Evolutionary conservation across 1,139 yeast species (phyloP).

Genomic region (Geotrichum cucujoidarum): DNA sequence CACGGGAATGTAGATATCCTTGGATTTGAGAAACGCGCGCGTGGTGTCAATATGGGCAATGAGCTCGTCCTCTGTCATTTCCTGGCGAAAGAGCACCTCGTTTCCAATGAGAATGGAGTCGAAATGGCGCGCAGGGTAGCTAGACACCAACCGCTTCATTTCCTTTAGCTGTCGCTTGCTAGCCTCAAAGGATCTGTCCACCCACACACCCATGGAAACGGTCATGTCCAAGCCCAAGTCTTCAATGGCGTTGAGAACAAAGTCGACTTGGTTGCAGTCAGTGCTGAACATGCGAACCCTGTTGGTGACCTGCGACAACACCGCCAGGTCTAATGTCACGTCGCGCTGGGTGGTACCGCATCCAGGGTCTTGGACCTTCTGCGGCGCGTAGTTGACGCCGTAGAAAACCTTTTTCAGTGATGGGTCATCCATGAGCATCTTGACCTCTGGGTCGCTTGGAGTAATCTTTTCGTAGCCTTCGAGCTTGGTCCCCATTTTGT

Average conservation of each 20-base stretch:
- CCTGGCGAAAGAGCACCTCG: slow-evolving; percentile 57
- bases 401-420: slow-evolving; percentile 42
- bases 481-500: neutral
- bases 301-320: slow-evolving; percentile 53
- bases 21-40: slow-evolving; percentile 38
- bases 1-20: slow-evolving; percentile 41
- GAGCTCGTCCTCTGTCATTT: slow-evolving; percentile 41
- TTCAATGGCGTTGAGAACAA: slow-evolving; percentile 50
- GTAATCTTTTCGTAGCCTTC: slow-evolving; percentile 8
- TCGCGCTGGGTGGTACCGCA: slow-evolving; percentile 51
- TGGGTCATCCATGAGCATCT: slow-evolving; percentile 33
- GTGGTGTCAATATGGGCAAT: slow-evolving; percentile 44
- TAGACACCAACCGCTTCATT: slow-evolving; percentile 38
- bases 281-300: slow-evolving; percentile 57
- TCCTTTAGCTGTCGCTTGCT: slow-evolving; percentile 44
- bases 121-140: slow-evolving; percentile 46
- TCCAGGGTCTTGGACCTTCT: slow-evolving; percentile 34
- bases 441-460: slow-evolving; percentile 22
- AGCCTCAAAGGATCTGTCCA: slow-evolving; percentile 43
- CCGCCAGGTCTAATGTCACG: slow-evolving; percentile 51
- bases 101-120: slow-evolving; percentile 57
- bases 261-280: slow-evolving; percentile 56
- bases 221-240: slow-evolving; percentile 51
- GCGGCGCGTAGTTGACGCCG: slow-evolving; percentile 61
- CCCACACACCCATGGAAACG: slow-evolving; percentile 61